Evolutionary conservation across 2,329 filamentous ascomycete genomes (phyloP), one percentile per base, ranked within the genome.

Genomic region (Colletotrichum neosansevieriae): DNA sequence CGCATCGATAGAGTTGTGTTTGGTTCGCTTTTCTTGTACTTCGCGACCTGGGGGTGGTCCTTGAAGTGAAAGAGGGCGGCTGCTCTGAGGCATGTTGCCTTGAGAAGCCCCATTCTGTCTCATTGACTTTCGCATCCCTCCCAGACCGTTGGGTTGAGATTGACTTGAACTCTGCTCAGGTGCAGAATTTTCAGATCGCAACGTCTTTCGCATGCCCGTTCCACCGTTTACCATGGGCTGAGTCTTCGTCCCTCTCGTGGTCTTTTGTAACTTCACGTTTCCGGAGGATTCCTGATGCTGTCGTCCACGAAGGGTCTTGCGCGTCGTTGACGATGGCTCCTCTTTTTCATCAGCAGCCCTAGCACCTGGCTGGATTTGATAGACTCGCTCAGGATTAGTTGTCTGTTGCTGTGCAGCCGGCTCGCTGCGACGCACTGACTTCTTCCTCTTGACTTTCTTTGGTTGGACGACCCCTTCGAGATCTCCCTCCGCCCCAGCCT

Each of bases 401-500:
- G 50, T 56, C 6, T 62, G 61, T 12, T 53, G 54, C 56, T 73
- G 61, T 17, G 42, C 29, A 21, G 24, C 24, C 7, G 75, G 70
- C 13, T 76, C 71, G 34, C 68, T 58, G 38, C 47, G 56, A 49
- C 64, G 40, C 67, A 59, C 36, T 70, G 79, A 74, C 71, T 82
- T 80, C 74, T 80, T 76, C 38, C 76, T 71, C 74, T 76, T 76
- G 66, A 72, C 66, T 69, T 74, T 73, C 49, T 75, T 54, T 68
- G 73, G 73, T 42, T 70, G 70, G 13, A 74, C 65, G 38, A 72
- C 73, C 13, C 80, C 80, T 42, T 84, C 82, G 12, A 76, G 74
- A 59, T 85, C 82, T 2, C 79, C 80, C 36, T 86, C 84, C 6
- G 81, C 78, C 10, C 80, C 86, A 2, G 83, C 84, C 51, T 88